Conservation (phyloP, 139 green algal species). For the Pycnococcus provasolii region DNA sequence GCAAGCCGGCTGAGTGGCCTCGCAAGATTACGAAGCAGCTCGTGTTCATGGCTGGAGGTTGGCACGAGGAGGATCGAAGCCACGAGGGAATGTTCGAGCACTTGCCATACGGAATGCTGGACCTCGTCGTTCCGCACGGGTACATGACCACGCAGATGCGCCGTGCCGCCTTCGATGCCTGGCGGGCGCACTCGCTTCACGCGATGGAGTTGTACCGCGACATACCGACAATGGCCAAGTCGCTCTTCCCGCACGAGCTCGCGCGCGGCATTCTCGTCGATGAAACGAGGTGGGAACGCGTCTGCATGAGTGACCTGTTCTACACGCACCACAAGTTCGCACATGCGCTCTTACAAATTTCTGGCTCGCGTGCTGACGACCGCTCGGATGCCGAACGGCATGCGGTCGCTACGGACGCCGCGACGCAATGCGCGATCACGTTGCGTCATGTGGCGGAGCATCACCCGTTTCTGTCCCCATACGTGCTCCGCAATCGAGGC, state of each 20-base stretch:
- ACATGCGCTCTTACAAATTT: neutral
- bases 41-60: constrained; percentile 1
- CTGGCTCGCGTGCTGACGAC: no score
- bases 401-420: no score
- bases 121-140: neutral
- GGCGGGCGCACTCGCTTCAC: neutral
- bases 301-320: neutral
- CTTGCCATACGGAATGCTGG: neutral
- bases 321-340: neutral
- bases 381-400: no score
- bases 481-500: no score
- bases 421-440: no score
- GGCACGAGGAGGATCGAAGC: neutral
- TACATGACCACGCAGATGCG: neutral
- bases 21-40: neutral
- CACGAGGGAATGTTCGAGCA: neutral
- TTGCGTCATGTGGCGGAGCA: no score
- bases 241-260: no score
- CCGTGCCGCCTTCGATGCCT: neutral
- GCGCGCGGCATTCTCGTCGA: neutral
- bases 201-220: neutral
- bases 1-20: no score
- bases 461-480: no score
- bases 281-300: neutral
- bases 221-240: no score